Conservation (phyloP, 768 basidiomycete genomes). For the Amanita inopinata region DNA sequence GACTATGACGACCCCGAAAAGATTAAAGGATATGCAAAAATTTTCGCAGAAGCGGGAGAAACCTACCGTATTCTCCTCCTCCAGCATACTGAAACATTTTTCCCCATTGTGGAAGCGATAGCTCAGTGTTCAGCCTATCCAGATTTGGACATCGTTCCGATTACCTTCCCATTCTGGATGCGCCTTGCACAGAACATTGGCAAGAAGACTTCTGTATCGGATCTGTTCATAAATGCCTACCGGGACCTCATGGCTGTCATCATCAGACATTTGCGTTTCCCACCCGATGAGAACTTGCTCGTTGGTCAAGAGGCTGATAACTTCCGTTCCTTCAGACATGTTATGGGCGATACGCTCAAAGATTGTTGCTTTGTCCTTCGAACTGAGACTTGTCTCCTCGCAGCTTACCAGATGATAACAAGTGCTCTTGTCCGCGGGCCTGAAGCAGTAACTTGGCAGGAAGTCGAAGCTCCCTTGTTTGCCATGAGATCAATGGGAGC, state of each 20-base stretch:
- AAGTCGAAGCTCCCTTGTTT: conserved; percentile 94
- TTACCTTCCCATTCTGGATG: conserved; percentile 99
- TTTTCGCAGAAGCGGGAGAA: conserved; percentile 97
- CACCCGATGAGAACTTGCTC: conserved; percentile 54
- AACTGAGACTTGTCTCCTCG: conserved; percentile 71
- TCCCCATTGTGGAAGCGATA: conserved; percentile 92
- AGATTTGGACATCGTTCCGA: conserved; percentile 92
- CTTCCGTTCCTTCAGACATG: conserved; percentile 91
- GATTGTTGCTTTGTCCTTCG: conserved; percentile 95
- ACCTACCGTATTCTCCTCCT: conserved; percentile 85
- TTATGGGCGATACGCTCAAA: conserved; percentile 98
- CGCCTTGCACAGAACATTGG: conserved; percentile 84
- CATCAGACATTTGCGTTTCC: conserved; percentile 88
- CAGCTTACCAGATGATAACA: conserved; percentile 75
- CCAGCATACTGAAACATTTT: conserved; percentile 86
- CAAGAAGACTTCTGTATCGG: conserved; percentile 61
- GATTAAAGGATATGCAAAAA: conserved; percentile 80
- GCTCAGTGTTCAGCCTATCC: conserved; percentile 86
- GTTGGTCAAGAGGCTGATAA: conserved; percentile 83
- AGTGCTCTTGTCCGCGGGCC: conserved; percentile 54
- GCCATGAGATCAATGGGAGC: conserved; percentile 98
- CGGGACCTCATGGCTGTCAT: conserved; percentile 76
- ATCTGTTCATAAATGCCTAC: conserved; percentile 79
- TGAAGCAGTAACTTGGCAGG: conserved; percentile 76
- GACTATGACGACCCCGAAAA: conserved; percentile 75